These are phyloP conservation scores for Lactifluus rugatus DNA, from an alignment of 768 basidiomycete genomes.

Conservation along the genomic window DNA sequence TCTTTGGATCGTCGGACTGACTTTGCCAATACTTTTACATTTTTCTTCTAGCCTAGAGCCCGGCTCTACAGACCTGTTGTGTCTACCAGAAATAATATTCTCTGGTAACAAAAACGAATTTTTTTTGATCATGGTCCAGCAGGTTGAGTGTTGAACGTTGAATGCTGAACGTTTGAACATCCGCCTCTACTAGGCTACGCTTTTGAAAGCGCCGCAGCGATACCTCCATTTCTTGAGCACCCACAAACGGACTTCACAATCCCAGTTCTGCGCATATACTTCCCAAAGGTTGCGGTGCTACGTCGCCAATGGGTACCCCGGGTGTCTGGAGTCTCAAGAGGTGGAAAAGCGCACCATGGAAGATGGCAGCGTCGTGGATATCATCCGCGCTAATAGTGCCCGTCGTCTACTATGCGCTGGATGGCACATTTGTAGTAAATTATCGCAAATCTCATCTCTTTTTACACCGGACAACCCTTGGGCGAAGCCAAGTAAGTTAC, in stretches of 20 bases:
- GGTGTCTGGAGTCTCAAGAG: conserved; percentile 29
- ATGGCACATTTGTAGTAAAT: conserved; percentile 51
- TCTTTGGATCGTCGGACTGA: not conserved
- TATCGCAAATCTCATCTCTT: conserved; percentile 84
- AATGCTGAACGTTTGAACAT: not conserved
- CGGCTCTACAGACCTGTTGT: conserved; percentile 67
- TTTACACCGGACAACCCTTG: conserved; percentile 66
- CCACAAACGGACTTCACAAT: conserved; percentile 64
- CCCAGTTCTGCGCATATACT: conserved; percentile 59
- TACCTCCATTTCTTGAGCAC: conserved; percentile 66
- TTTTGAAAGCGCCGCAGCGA: conserved; percentile 56
- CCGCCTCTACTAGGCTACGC: conserved; percentile 61
- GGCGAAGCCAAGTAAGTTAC: conserved; percentile 65
- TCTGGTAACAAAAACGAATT: conserved; percentile 40
- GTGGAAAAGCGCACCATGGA: conserved; percentile 17
- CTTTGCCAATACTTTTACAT: no score
- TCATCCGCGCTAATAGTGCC: conserved; percentile 66
- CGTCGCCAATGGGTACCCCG: conserved; percentile 78
- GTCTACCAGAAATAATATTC: conserved; percentile 83
- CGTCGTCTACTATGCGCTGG: conserved; percentile 52
- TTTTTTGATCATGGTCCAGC: not conserved
- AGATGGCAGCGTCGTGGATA: conserved; percentile 18
- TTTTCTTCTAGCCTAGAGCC: conserved; percentile 47
- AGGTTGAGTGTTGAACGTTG: no score
- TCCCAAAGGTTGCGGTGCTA: conserved; percentile 56